Conservation (phyloP, 495 filamentous ascomycete species). For the Tuber calosporum region DNA sequence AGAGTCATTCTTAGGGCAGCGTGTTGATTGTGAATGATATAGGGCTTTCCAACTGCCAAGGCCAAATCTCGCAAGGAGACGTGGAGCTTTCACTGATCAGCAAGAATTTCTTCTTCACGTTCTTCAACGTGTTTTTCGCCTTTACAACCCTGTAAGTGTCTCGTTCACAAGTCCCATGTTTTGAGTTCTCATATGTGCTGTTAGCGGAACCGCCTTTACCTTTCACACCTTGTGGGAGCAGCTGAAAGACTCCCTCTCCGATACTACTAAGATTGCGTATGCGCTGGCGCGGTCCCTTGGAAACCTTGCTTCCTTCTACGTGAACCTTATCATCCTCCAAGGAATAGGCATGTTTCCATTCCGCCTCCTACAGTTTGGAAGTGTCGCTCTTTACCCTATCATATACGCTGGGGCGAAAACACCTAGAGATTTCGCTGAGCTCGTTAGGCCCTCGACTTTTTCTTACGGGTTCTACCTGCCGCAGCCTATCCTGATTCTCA, state of each 20-base stretch:
- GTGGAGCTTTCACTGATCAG: slow-evolving; percentile 92
- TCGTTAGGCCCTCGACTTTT: slow-evolving; percentile 76
- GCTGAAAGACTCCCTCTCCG: slow-evolving; percentile 64
- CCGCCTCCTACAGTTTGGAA: slow-evolving; percentile 82
- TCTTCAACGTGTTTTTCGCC: slow-evolving; percentile 96
- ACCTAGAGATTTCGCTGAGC: slow-evolving; percentile 80
- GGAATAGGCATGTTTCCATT: slow-evolving; percentile 88
- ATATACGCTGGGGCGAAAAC: slow-evolving; percentile 71
- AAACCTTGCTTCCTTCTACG: slow-evolving; percentile 71
- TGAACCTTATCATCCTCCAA: slow-evolving; percentile 91
- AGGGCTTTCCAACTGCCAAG: slow-evolving; percentile 78
- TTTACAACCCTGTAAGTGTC: slow-evolving; percentile 65
- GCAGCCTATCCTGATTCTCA: slow-evolving; percentile 79
- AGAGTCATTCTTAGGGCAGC: neutral
- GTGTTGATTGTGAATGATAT: slow-evolving; percentile 18
- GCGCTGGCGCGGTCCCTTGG: slow-evolving; percentile 69
- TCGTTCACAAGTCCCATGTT: neutral
- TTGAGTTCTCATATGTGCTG: neutral
- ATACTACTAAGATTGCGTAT: slow-evolving; percentile 69
- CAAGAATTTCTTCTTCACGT: slow-evolving; percentile 99
- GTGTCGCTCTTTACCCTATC: slow-evolving; percentile 76
- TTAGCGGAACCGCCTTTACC: slow-evolving; percentile 57
- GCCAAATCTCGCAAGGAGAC: slow-evolving; percentile 88
- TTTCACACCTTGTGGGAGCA: slow-evolving; percentile 62
- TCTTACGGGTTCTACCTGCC: slow-evolving; percentile 95